Evolutionary conservation across 306 rosid genomes (phyloP).

Genomic region (Cicer yamashitae): DNA sequence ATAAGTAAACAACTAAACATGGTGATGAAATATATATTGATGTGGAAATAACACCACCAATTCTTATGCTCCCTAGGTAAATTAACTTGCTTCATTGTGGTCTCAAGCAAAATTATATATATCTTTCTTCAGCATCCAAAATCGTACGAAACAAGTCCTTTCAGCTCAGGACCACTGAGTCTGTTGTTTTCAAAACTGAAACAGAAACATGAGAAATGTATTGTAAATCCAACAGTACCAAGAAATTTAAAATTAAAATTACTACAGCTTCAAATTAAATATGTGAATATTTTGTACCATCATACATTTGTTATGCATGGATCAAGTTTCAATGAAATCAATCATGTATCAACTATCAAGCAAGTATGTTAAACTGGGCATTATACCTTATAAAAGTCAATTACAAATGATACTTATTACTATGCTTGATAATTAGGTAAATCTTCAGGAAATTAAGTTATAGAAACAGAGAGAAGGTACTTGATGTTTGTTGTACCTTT

Average conservation of each 20-base stretch:
- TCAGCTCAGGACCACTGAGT: conserved; percentile 84
- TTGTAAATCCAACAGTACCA: conserved; percentile 7
- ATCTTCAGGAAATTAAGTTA: too few relatives aligned
- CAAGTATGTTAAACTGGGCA: too few relatives aligned
- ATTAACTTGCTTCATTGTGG: conserved; percentile 14
- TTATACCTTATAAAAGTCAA: too few relatives aligned
- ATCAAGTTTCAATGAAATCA: too few relatives aligned
- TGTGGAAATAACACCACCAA: conserved; percentile 14
- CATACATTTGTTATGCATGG: conserved; percentile 1
- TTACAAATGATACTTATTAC: too few relatives aligned
- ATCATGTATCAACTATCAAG: too few relatives aligned
- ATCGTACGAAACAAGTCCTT: conserved; percentile 87
- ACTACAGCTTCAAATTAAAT: conserved; percentile 18
- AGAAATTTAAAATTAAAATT: conserved; percentile 25
- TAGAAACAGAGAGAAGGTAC: too few relatives aligned
- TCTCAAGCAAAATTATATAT: not conserved
- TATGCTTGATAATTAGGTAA: too few relatives aligned
- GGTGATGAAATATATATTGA: conserved; percentile 30
- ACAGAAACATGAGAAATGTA: conserved; percentile 28
- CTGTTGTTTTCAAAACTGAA: conserved; percentile 82
- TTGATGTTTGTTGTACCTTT: conserved; percentile 56
- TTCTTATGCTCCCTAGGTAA: conserved; percentile 42
- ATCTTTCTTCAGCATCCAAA: conserved; percentile 73
- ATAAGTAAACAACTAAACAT: conserved; percentile 21
- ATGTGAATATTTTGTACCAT: conserved; percentile 17